Evolutionary conservation across 2,329 filamentous ascomycete genomes (phyloP), one percentile per base, ranked within the genome.

Genomic region (Passalora sequoiae): DNA sequence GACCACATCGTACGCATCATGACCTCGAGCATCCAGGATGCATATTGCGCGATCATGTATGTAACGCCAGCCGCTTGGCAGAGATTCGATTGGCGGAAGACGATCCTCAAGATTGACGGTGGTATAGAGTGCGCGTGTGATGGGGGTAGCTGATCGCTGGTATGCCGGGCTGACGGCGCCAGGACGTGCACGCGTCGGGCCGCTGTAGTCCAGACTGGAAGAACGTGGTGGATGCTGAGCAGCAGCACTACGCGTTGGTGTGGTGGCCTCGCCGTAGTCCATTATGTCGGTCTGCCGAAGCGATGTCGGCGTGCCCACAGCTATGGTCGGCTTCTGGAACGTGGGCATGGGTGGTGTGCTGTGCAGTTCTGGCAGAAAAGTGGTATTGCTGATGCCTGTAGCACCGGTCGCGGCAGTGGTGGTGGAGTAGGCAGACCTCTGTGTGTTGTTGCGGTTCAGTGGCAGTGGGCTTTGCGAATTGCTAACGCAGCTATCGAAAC

Each of bases 1-100:
- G 38, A 64, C 55, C 22, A 62, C 64, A n/a, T 43, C 45, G 3
- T 43, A 22, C n/a, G 55, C 52, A 3, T 52, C 44, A 44, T 59
- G 63, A 41, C 54, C 52, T 24, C 54, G 44, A 7, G 51, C 55
- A 39, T 66, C 63, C 7, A 65, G 57, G 15, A 61, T 49, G 49
- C 63, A 66, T 41, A 66, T 63, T 9, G 57, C 58, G 31, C 54
- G 54, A 45, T 66, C 64, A 39, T 63, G 59, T n/a, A 55, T 40
- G 2, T 40, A 17, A 3, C 28, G 51, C 63, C 64, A 66, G 35
- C 36, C 38, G 6, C 40, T 30, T 6, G 63, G 63, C 1, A 66
- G 46, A 1, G 58, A 54, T 17, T 57, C 59, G 2, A 54, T 55
- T n/a, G 58, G 53, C 13, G 46, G 42, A 10, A 58, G 30, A 32